Conservation (phyloP, 1,284 basidiomycete species). For the Fomes fomentarius region DNA sequence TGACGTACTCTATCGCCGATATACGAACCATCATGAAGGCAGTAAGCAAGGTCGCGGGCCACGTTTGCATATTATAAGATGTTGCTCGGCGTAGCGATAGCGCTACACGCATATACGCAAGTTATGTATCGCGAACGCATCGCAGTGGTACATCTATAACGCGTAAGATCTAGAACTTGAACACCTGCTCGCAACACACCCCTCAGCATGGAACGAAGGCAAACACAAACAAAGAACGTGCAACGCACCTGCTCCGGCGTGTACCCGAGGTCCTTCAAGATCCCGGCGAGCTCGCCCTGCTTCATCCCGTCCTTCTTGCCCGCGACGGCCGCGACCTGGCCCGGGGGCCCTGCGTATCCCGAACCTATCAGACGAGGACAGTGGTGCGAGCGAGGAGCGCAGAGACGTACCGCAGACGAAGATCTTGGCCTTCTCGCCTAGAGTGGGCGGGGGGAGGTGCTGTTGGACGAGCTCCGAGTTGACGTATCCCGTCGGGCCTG, state of each 20-base stretch:
- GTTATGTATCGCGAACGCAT: too few species aligned
- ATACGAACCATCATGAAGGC: too few species aligned
- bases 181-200: slow-evolving; percentile 1
- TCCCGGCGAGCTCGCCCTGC: slow-evolving; percentile 84
- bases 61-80: too few species aligned
- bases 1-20: too few species aligned
- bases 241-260: slow-evolving; percentile 72
- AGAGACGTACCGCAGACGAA: slow-evolving; percentile 78
- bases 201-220: too few species aligned
- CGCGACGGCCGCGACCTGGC: slow-evolving; percentile 79
- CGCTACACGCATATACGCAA: too few species aligned
- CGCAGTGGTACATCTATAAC: too few species aligned
- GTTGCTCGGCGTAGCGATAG: too few species aligned
- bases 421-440: slow-evolving; percentile 84
- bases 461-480: slow-evolving; percentile 73
- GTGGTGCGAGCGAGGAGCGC: too few species aligned
- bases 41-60: too few species aligned
- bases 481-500: slow-evolving; percentile 74
- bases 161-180: too few species aligned
- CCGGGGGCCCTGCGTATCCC: slow-evolving; percentile 73
- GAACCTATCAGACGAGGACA: too few species aligned
- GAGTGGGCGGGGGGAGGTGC: slow-evolving; percentile 70
- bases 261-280: slow-evolving; percentile 89
- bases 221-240: not conserved
- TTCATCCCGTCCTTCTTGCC: slow-evolving; percentile 80